Conservation (phyloP, 2,329 filamentous ascomycete species). For the Sclerotinia nivalis region DNA sequence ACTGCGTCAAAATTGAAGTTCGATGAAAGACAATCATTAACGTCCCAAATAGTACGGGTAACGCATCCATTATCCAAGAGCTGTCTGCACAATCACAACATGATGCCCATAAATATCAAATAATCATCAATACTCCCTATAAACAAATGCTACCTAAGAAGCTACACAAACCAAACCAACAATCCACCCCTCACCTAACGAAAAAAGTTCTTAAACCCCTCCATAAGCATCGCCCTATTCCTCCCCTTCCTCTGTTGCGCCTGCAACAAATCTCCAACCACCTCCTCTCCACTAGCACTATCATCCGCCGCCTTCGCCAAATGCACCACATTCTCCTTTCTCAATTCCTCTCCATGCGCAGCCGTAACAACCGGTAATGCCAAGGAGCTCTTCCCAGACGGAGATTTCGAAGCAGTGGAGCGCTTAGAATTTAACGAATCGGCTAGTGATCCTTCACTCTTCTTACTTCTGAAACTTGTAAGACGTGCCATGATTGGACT, state of each 20-base stretch:
- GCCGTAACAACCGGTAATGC: constrained; percentile 28
- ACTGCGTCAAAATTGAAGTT: neutral
- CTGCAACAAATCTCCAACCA: constrained; percentile 24
- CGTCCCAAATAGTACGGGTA: neutral
- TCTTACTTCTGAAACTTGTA: constrained; percentile 35
- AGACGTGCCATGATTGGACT: constrained; percentile 30
- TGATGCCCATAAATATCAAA: neutral
- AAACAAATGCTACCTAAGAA: neutral
- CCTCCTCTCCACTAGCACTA: neutral
- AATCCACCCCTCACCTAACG: constrained; percentile 28
- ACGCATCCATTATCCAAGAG: no score
- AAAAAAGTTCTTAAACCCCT: constrained; percentile 39
- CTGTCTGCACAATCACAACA: neutral
- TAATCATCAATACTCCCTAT: neutral
- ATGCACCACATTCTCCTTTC: constrained; percentile 28
- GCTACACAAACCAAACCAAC: neutral
- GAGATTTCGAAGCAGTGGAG: constrained; percentile 34
- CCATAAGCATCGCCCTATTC: constrained; percentile 33
- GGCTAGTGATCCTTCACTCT: constrained; percentile 32
- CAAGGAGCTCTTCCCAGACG: constrained; percentile 36
- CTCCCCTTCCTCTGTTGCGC: constrained; percentile 28
- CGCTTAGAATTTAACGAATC: constrained; percentile 2
- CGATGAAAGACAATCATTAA: neutral
- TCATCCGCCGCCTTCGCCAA: constrained; percentile 25
- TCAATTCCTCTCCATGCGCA: constrained; percentile 32